Evolutionary conservation across 2,329 filamentous ascomycete genomes (phyloP), one percentile per base, ranked within the genome.

Genomic region (Chaetomium strumarium): DNA sequence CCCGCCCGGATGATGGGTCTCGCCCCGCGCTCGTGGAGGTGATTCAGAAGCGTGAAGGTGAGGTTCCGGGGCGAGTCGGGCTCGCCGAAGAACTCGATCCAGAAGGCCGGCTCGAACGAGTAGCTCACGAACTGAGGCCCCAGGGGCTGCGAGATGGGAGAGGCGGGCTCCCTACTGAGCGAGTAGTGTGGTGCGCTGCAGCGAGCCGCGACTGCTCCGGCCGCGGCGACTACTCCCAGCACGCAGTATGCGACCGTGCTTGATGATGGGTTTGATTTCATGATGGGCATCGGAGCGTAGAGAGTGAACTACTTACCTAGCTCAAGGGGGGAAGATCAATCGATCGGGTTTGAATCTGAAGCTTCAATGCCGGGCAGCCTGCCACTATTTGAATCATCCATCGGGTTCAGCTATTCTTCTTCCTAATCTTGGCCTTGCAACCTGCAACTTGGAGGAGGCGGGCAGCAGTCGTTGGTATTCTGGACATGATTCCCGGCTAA

Each of bases 21-120:
- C 4, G 49, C 57, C 1, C 57, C 57, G n/a, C 57, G 57, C 10
- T 48, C 46, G 38, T 59, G 49, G 29, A 59, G 48, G 34, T 57
- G 55, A 19, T 55, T 55, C 17, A 59, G 55, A 31, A 59, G 53
- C 14, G 51, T 52, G 43, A 57, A 59, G 10, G 57, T 59, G 14
- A 59, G 55, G 19, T 52, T 51, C 3, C 55, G 34, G 1, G 57
- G 57, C 9, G 52, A 44, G 37, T 46, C 42, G 5, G 55, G 57
- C 44, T 57, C 57, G 40, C 57, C 57, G 16, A 59, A 59, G 49
- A 59, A 59, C 45, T 59, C 57, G 38, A 44, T 40, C 57, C 57
- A 59, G 36, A 55, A 57, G 38, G 57, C 57, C 17, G 57, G 57
- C 33, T 59, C 55, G 30, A 59, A 59, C 11, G 57, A 59, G 46